These are phyloP conservation scores for Neospora caninum DNA, from an alignment of 169 alveolate genomes.

Conservation along the genomic window DNA sequence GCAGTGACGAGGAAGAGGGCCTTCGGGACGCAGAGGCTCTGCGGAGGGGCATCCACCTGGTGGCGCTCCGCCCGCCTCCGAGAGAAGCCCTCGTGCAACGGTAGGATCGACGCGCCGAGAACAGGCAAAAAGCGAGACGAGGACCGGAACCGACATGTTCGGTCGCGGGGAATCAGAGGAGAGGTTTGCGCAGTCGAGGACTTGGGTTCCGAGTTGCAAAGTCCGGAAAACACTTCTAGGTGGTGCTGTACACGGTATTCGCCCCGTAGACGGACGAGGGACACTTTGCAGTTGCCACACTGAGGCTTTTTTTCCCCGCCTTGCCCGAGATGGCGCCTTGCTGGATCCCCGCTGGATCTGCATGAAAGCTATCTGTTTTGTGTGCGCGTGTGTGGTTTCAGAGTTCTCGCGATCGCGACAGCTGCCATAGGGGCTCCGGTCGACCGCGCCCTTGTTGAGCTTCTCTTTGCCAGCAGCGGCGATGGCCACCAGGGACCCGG, in stretches of 20 bases:
- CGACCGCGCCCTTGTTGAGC: constrained; percentile 13
- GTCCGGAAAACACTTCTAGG: too few species aligned
- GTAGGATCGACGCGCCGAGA: neutral
- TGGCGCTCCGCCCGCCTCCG: constrained; percentile 5
- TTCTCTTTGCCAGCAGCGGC: constrained; percentile 11
- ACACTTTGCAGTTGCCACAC: too few species aligned
- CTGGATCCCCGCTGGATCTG: too few species aligned
- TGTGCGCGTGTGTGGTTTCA: constrained; percentile 4
- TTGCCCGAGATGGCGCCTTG: too few species aligned
- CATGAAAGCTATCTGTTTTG: neutral
- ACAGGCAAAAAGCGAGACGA: too few species aligned
- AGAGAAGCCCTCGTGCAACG: constrained; percentile 30
- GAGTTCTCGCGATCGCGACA: constrained; percentile 16
- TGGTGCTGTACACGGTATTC: too few species aligned
- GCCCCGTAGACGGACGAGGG: too few species aligned
- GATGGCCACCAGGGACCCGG: constrained; percentile 4
- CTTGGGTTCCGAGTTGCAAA: too few species aligned
- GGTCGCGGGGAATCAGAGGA: too few species aligned
- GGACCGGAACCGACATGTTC: too few species aligned
- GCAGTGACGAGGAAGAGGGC: constrained; percentile 29
- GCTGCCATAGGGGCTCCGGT: constrained; percentile 36
- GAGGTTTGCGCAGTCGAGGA: too few species aligned
- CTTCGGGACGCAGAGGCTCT: neutral
- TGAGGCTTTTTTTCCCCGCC: too few species aligned
- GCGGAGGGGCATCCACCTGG: neutral